phyloP scores from a whole-genome alignment of 805 yeast species.

The Starmerella floricola region DNA sequence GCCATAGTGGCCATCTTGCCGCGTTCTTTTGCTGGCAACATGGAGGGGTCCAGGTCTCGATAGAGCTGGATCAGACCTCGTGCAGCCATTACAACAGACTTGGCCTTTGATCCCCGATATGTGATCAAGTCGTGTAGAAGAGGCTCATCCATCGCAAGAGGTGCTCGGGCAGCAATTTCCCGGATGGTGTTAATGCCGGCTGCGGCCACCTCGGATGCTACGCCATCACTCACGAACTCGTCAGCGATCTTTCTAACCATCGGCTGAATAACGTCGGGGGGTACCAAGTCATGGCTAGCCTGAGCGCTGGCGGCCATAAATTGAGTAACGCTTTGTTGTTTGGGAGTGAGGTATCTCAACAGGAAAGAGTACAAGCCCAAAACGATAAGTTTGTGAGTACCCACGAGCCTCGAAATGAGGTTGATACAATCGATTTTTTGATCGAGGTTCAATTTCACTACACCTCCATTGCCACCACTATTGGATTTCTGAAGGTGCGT shows the following conservation, averaged over 20 bases:
- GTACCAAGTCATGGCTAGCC: conserved; percentile 91
- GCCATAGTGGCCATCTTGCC: conserved; percentile 87
- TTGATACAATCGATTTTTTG: conserved; percentile 84
- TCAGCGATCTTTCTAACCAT: conserved; percentile 88
- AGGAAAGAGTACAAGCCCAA: conserved; percentile 82
- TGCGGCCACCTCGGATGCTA: conserved; percentile 92
- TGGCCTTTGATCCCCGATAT: conserved; percentile 85
- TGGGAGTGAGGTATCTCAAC: conserved; percentile 83
- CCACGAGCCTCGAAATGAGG: conserved; percentile 74
- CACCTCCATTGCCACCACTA: conserved; percentile 37
- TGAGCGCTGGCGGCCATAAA: conserved; percentile 96
- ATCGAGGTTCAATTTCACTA: conserved; percentile 65
- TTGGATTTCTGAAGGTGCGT: conserved; percentile 39
- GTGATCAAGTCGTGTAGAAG: conserved; percentile 79
- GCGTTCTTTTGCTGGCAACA: conserved; percentile 80
- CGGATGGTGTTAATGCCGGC: conserved; percentile 94
- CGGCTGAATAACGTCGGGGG: conserved; percentile 77
- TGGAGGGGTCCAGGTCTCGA: conserved; percentile 92
- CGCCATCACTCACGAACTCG: conserved; percentile 97
- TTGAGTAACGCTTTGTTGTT: conserved; percentile 87
- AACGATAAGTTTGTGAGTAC: conserved; percentile 86
- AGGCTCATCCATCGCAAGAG: conserved; percentile 81
- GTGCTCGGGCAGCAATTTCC: conserved; percentile 86
- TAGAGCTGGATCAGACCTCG: conserved; percentile 72
- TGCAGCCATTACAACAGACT: conserved; percentile 91